phyloP scores from a whole-genome alignment of 805 yeast species.

The Zygoascus bituminiphila region DNA sequence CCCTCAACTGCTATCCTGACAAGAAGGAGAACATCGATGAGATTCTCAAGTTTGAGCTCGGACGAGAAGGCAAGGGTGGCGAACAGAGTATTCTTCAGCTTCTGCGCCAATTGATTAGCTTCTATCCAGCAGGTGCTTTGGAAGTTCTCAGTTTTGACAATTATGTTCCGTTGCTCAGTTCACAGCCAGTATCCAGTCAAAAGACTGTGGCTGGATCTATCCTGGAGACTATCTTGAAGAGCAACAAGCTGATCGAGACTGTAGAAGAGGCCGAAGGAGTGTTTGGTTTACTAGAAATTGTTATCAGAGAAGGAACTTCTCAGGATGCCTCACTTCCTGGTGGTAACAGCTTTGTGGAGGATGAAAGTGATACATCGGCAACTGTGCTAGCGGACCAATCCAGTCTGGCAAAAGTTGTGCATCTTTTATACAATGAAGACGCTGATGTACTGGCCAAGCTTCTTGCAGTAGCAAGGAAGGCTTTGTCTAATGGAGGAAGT shows the following conservation, averaged over 20 bases:
- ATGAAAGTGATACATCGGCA: constrained; percentile 8
- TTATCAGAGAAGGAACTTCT: constrained; percentile 37
- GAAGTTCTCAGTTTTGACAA: constrained; percentile 34
- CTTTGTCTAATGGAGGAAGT: constrained; percentile 43
- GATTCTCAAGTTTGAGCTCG: constrained; percentile 47
- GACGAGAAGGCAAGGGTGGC: constrained; percentile 2
- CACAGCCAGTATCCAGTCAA: constrained; percentile 46
- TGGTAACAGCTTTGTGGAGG: constrained; percentile 14
- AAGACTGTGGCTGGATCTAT: constrained; percentile 53
- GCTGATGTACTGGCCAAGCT: constrained; percentile 40
- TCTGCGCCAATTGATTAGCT: constrained; percentile 28
- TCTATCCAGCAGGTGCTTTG: constrained; percentile 21
- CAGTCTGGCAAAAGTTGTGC: constrained; percentile 56
- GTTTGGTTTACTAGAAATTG: constrained; percentile 47
- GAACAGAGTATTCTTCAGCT: constrained; percentile 20
- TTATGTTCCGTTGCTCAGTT: constrained; percentile 46
- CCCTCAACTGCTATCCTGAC: constrained; percentile 58
- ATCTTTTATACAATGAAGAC: constrained; percentile 47
- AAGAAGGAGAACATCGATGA: constrained; percentile 52
- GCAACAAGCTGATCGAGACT: constrained; percentile 32
- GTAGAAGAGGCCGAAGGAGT: constrained; percentile 50
- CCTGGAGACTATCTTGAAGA: constrained; percentile 44
- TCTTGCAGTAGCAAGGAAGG: constrained; percentile 38
- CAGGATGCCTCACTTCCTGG: constrained; percentile 18
- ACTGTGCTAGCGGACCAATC: constrained; percentile 25